Conservation (phyloP, 2,329 filamentous ascomycete species). For the Pestalotiopsis sp. region DNA sequence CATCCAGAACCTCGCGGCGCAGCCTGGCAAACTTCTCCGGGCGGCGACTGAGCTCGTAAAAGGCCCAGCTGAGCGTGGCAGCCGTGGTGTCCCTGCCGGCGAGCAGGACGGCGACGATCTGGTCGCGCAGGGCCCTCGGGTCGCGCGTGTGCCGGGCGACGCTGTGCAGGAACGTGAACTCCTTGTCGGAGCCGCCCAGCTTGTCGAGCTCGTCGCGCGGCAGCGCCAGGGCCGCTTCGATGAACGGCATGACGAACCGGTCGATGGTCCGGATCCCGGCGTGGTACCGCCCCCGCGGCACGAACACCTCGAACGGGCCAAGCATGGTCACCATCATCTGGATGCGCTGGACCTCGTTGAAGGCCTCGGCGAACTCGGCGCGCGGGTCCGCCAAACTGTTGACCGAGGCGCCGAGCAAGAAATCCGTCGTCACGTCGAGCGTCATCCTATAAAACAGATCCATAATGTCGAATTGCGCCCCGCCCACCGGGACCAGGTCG, state of each 20-base stretch:
- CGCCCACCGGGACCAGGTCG: constrained; percentile 55
- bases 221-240: constrained; percentile 65
- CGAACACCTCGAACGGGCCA: constrained; percentile 3
- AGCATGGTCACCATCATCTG: constrained; percentile 60
- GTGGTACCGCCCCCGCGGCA: constrained; percentile 48
- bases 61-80: constrained; percentile 65
- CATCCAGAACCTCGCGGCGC: constrained; percentile 58
- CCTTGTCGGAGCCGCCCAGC: constrained; percentile 65
- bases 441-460: constrained; percentile 67
- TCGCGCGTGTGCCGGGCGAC: constrained; percentile 70
- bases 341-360: constrained; percentile 68
- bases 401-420: constrained; percentile 11
- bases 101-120: constrained; percentile 72
- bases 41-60: constrained; percentile 66
- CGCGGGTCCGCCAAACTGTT: constrained; percentile 26
- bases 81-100: constrained; percentile 75
- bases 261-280: constrained; percentile 67
- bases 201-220: constrained; percentile 67
- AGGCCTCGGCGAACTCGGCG: constrained; percentile 67
- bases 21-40: constrained; percentile 60
- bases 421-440: constrained; percentile 46
- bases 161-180: constrained; percentile 78
- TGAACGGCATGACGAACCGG: constrained; percentile 69
- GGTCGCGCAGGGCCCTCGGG: constrained; percentile 68
- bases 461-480: constrained; percentile 60